Base-by-base conservation (phyloP, 2,329 filamentous ascomycete genomes). In the Xylariaceae sp. region DNA sequence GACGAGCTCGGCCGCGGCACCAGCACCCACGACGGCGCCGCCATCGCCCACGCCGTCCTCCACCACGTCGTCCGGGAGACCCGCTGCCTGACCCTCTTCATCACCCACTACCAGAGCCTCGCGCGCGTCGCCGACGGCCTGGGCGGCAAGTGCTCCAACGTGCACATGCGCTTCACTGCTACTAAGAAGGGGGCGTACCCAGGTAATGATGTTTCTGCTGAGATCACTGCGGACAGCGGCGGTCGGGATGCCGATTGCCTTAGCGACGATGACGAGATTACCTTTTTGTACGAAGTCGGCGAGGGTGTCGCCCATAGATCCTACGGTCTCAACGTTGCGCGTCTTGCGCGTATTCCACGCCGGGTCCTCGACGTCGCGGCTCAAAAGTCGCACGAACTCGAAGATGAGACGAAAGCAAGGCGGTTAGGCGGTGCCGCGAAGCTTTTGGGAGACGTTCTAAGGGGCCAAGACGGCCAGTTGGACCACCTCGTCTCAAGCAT, bases 1-100 rank as follows among this genome's bases (percentile, higher is more conserved):
- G 92, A 98, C 64, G 92, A 98, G 68, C 74, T 98, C 2, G 92
- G 92, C 23, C 78, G 92, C 38, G 92, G 92, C 36, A 98, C 92
- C 0, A 88, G 81, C 51, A 98, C 92, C 8, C 88, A 97, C 59
- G 92, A 98, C 61, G 92, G 92, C 38, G 88, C 94, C 4, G 92
- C 92, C 40, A 97, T 98, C 53, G 92, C 92, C 1, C 84, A 94
- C 53, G 85, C 88, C 16, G 92, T 98, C 4, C 71, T 98, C 5
- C 80, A 90, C 43, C 82, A 94, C 56, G 77, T 97, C 45, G 83
- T 94, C 17, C 73, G 79, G 16, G 76, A 88, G 12, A 74, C 82
- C 1, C 72, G 74, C 37, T 87, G 87, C 46, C 71, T 96, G 32
- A 94, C 88, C 5, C 71, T 98, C 29, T 98, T 98, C 69, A 95